Conservation (phyloP, 2,329 filamentous ascomycete genomes). For the Gremmenia infestans region DNA sequence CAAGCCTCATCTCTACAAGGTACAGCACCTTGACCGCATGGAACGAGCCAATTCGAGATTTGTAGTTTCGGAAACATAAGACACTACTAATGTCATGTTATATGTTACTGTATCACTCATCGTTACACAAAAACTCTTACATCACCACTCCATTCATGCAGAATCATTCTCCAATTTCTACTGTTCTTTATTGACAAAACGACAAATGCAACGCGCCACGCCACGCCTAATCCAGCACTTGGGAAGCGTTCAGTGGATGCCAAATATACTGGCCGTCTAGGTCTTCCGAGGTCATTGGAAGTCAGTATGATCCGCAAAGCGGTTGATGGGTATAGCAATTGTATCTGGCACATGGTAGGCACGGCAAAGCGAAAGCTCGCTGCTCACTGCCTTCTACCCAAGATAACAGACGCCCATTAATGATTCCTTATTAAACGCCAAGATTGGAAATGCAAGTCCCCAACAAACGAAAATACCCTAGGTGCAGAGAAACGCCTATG, state of each 20-base stretch:
- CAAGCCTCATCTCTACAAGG: too few relatives aligned
- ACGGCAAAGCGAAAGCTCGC: constrained; percentile 9
- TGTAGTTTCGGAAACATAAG: too few relatives aligned
- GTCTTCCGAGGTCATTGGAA: constrained; percentile 20
- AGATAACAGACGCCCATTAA: constrained; percentile 17
- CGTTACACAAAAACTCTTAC: too few relatives aligned
- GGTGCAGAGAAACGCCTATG: constrained; percentile 16
- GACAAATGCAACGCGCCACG: constrained; percentile 6
- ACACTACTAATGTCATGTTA: too few relatives aligned
- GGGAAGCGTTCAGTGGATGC: constrained; percentile 28
- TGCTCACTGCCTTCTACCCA: constrained; percentile 13
- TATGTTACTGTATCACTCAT: too few relatives aligned
- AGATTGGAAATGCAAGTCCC: constrained; percentile 6
- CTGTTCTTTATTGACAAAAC: constrained; percentile 7
- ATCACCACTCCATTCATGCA: too few relatives aligned
- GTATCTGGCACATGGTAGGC: constrained; percentile 19
- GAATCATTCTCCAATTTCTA: constrained; percentile 7
- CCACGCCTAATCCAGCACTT: constrained; percentile 31
- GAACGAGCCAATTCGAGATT: too few relatives aligned
- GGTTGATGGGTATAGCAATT: constrained; percentile 30
- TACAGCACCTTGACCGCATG: too few relatives aligned
- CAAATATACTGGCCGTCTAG: constrained; percentile 18
- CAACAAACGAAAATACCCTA: constrained; percentile 9
- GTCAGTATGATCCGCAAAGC: constrained; percentile 23
- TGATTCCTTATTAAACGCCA: constrained; percentile 19